Evolutionary conservation across 2,329 filamentous ascomycete species (phyloP), one percentile per base, ranked within the genome.

Genomic region (Fusarium citri): DNA sequence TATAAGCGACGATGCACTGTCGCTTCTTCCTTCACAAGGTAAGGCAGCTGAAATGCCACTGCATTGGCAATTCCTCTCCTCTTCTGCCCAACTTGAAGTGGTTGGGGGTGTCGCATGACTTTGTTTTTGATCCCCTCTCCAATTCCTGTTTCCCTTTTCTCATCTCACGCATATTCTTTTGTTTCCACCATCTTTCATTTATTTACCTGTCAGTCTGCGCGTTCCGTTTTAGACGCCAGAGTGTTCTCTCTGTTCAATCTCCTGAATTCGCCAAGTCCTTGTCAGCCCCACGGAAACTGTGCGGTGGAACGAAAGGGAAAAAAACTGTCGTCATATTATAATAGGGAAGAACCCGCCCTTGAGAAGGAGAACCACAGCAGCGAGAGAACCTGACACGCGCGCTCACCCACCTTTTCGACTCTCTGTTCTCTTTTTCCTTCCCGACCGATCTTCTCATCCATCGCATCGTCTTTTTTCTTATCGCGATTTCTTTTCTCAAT

Each of bases 41-140:
- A 37, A 37, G 18, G 37, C 28, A 69, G 50, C 67, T 68, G 66
- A 67, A 60, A 51, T 68, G n/a, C 49, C 31, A 26, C 14, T n/a
- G 23, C 23, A 37, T 37, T 37, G 34, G 18, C 34, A 37, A 37
- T 37, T 16, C 6, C 18, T 26, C 18, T 28, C 45, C 25, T 28
- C 42, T 16, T 50, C 47, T 30, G 31, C 47, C 55, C 43, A 14
- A 66, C 22, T 30, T 41, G 23, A 34, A 58, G 48, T 53, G 60
- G 62, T 50, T 64, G 54, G 46, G 42, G 30, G 49, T 55, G 67
- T 70, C 68, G 68, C 68, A 70, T 70, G 68, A 70, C 67, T 59
- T 69, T 46, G 16, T 23, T 30, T 45, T 43, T 30, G 30, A 41
- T 53, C 56, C 61, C 22, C 55, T 70, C 34, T 37, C 50, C 45